Percentiles rank a stretch among this genome's conserved stretches.
Conservation (phyloP, 345 rosid species). For the Noccaea bulbosa region DNA sequence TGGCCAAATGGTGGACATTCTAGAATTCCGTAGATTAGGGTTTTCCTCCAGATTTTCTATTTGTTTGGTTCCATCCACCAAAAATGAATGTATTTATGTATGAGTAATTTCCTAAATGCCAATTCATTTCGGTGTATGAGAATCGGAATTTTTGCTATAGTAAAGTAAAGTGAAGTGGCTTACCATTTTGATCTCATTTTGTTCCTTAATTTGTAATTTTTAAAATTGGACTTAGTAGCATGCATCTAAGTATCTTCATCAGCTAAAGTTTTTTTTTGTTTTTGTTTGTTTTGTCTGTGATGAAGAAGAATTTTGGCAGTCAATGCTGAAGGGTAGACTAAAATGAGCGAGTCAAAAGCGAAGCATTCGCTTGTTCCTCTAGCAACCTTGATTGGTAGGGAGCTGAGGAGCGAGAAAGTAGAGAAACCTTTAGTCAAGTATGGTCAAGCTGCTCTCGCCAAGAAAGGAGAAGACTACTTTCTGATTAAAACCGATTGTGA, state of each 20-base stretch:
- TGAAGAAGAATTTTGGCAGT: conserved; percentile 27
- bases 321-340: conserved; percentile 58
- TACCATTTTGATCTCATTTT: background rate
- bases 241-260: background rate
- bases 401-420: conserved; percentile 82
- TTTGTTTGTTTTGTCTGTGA: background rate
- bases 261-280: background rate
- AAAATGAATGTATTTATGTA: background rate
- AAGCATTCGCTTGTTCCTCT: conserved; percentile 86
- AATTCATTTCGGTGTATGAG: background rate
- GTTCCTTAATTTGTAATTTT: background rate
- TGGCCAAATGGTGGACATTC: conserved; percentile 8
- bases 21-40: conserved; percentile 34
- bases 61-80: background rate
- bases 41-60: conserved; percentile 12
- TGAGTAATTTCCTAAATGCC: background rate
- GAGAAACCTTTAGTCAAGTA: conserved; percentile 86
- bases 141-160: background rate
- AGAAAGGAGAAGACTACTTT: conserved; percentile 98
- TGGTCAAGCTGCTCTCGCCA: conserved; percentile 97
- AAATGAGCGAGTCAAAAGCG: conserved; percentile 77
- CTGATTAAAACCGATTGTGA: conserved; percentile 75
- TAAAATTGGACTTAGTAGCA: background rate
- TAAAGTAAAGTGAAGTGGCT: background rate
- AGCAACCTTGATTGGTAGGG: conserved; percentile 89